Evolutionary conservation across 345 rosid species (phyloP), one percentile per base, ranked within the genome.

Genomic region (Streptanthus diversifolius): DNA sequence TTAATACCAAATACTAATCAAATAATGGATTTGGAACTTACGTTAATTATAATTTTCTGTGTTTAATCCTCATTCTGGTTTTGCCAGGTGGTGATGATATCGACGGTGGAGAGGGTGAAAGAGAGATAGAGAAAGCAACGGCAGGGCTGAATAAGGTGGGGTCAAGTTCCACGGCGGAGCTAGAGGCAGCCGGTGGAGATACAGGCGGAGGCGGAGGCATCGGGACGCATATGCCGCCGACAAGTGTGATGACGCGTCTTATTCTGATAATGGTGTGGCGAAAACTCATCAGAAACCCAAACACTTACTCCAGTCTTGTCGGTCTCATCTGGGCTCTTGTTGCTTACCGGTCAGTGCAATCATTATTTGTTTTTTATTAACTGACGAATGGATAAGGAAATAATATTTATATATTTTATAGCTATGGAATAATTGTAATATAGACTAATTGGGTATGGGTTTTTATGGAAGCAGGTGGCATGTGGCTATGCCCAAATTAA

Each of bases 221-320:
- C 4, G 68, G 73, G 35, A 74, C 80, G 67, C 85, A 82, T 29
- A 82, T 93, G 97, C 98, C 98, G 15, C 97, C 98, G 55, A 81
- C 95, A 3, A 93, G 93, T 71, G 98, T 93, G 25, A 88, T 93
- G 95, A 93, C 98, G 17, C 83, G 98, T 36, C 86, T 93, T 29
- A 93, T 93, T 32, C 74, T 93, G 74, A 91, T 93, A 77, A 93
- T 93, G 98, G 98, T 91, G 7, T 93, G 98, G 98, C 76, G 98
- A 56, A 93, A 93, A 75, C 95, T 93, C 32, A 93, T 93, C 43
- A 81, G 97, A 30, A 93, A 93, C 72, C 97, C 98, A 72, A 93
- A 93, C 83, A 93, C 97, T 5, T 93, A 93, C 79, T 93, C 98
- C 2, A 93, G 98, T 80, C 87, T 93, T 14, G 81, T 93, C 29